Conservation (phyloP, 2,329 filamentous ascomycete species). For the Verticillium nubilum region DNA sequence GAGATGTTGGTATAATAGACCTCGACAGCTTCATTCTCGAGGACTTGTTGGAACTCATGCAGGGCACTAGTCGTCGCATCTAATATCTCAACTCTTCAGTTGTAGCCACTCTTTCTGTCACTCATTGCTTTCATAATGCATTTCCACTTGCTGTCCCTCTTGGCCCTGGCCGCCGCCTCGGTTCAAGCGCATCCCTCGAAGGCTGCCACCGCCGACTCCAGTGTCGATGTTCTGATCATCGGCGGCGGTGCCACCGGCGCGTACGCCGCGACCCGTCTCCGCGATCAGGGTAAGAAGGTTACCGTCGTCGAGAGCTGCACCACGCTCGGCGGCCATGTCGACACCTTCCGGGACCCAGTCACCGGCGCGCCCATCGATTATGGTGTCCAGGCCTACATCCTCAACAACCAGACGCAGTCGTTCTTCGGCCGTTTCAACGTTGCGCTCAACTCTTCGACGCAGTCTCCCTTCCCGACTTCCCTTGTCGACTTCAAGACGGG, state of each 20-base stretch:
- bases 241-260: slow-evolving; percentile 50
- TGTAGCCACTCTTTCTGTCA: background rate
- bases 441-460: slow-evolving; percentile 1
- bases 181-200: background rate
- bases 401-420: slow-evolving; percentile 28
- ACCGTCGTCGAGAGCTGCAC: slow-evolving; percentile 35
- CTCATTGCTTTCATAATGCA: background rate
- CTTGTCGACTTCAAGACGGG: slow-evolving; percentile 13
- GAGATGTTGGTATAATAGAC: background rate
- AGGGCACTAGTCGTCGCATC: background rate
- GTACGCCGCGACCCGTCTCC: slow-evolving; percentile 39
- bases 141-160: background rate
- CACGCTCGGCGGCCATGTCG: slow-evolving; percentile 37
- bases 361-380: slow-evolving; percentile 25
- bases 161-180: background rate
- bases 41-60: too few species aligned
- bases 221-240: slow-evolving; percentile 42
- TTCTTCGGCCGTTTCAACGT: slow-evolving; percentile 40
- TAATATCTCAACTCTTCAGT: background rate
- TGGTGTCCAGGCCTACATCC: slow-evolving; percentile 28
- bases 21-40: background rate
- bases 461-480: slow-evolving; percentile 17
- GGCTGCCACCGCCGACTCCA: background rate
- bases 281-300: slow-evolving; percentile 40
- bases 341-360: slow-evolving; percentile 36